Conservation (phyloP, 345 rosid genomes). For the Hypericum perforatum region DNA sequence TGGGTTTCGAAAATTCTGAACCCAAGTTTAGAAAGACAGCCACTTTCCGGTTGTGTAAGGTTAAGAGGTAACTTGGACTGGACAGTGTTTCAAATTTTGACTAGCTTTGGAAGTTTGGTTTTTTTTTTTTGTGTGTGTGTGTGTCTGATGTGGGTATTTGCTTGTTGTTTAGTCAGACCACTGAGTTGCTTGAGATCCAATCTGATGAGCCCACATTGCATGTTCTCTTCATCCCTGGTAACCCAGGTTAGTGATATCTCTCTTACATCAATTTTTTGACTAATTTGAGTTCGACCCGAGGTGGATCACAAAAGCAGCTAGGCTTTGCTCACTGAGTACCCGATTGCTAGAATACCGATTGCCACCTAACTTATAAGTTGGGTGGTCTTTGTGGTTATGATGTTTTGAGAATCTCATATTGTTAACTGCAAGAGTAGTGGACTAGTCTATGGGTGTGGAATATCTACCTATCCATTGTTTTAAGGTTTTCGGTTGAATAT, state of each 20-base stretch:
- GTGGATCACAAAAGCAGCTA: no score
- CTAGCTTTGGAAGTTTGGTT: neutral
- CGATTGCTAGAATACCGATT: no score
- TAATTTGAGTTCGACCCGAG: no score
- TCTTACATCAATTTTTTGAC: neutral
- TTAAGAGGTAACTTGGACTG: conserved; percentile 39
- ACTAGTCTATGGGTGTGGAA: no score
- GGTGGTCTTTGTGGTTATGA: no score
- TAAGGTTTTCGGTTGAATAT: no score
- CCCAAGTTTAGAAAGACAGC: conserved; percentile 24
- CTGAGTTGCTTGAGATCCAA: conserved; percentile 60
- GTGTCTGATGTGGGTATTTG: conserved; percentile 7
- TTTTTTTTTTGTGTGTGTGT: neutral
- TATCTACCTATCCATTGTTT: no score
- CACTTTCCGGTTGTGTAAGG: conserved; percentile 43
- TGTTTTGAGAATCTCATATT: no score
- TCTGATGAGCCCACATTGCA: conserved; percentile 51
- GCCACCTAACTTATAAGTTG: no score
- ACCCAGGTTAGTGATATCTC: conserved; percentile 44
- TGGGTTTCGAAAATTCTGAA: conserved; percentile 31
- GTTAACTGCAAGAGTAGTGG: no score
- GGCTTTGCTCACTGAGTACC: no score
- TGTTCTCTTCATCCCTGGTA: conserved; percentile 73
- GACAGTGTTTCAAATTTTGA: neutral
- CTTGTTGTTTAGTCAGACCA: conserved; percentile 33